A percentile compares a stretch with the other conserved stretches of the same genome.
Conservation (phyloP, 352 stramenopile species). For the Globisporangium polare region DNA sequence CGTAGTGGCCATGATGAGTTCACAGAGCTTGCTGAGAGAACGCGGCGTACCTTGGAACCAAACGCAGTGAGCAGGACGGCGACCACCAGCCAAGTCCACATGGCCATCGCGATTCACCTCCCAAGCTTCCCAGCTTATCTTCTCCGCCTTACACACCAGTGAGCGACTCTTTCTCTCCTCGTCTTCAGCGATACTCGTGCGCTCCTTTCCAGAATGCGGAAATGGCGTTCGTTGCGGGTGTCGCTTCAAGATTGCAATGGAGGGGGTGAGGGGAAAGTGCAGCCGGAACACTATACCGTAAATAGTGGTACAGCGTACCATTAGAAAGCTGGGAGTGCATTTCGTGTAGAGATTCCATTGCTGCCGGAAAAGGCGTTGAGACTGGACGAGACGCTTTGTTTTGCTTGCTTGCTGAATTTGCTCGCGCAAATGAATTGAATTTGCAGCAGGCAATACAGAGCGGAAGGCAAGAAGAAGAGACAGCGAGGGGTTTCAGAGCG, state of each 20-base stretch:
- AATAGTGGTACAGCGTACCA: neutral
- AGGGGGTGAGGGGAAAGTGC: too few relatives aligned
- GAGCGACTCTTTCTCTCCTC: neutral
- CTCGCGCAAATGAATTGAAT: neutral
- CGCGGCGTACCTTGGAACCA: conserved; percentile 8
- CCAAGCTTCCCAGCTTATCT: neutral
- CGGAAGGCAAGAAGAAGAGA: neutral
- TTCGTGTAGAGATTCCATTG: neutral
- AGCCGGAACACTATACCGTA: neutral
- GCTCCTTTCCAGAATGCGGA: neutral
- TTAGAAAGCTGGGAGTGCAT: neutral
- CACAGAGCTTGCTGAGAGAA: neutral
- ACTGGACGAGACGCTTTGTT: neutral
- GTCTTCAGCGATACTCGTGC: neutral
- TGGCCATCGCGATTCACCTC: neutral
- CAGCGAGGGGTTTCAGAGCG: conserved; percentile 4
- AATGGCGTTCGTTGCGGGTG: neutral
- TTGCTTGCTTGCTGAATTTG: too few relatives aligned
- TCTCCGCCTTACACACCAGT: neutral
- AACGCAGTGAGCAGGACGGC: conserved; percentile 6
- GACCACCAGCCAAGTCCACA: neutral
- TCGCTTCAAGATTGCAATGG: conserved; percentile 13
- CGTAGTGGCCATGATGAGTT: too few relatives aligned
- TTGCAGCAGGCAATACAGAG: conserved; percentile 7
- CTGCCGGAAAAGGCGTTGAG: neutral